A percentile compares a stretch with the other conserved stretches of the same genome.
These are phyloP conservation scores for Isoetes taiwanensis DNA, from an alignment of 75 land plant genomes.

Conservation along the genomic window DNA sequence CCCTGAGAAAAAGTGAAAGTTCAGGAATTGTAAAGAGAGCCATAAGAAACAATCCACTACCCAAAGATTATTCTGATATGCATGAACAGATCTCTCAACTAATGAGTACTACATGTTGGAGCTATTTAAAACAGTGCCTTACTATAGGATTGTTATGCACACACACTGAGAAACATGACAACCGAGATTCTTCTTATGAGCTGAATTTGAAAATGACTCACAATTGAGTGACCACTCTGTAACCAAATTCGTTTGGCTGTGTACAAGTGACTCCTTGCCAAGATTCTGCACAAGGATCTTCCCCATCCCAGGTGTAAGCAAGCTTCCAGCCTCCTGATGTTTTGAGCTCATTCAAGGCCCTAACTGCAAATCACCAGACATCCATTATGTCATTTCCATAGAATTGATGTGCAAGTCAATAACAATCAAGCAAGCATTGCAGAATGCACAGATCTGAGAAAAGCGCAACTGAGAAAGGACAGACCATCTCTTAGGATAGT, in stretches of 20 bases:
- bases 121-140: no score
- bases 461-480: no score
- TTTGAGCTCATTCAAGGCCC: conserved; percentile 78
- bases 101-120: no score
- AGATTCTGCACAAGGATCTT: conserved; percentile 92
- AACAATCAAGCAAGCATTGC: no score
- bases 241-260: conserved; percentile 41
- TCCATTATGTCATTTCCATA: no score
- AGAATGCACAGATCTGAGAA: no score
- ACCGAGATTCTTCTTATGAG: background rate
- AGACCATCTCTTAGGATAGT: no score
- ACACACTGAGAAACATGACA: background rate
- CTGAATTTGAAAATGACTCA: conserved; percentile 20
- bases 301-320: conserved; percentile 83
- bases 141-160: no score
- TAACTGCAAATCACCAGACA: no score
- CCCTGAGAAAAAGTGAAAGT: conserved; percentile 48
- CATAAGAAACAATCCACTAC: background rate
- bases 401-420: no score
- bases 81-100: no score
- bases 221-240: conserved; percentile 79
- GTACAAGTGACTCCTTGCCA: conserved; percentile 90
- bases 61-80: background rate
- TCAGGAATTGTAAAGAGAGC: no score
- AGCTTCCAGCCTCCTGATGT: conserved; percentile 93